Evolutionary conservation across 371 early-diverging fungal species (phyloP).

Genomic region (Choanephora cucurbitarum): DNA sequence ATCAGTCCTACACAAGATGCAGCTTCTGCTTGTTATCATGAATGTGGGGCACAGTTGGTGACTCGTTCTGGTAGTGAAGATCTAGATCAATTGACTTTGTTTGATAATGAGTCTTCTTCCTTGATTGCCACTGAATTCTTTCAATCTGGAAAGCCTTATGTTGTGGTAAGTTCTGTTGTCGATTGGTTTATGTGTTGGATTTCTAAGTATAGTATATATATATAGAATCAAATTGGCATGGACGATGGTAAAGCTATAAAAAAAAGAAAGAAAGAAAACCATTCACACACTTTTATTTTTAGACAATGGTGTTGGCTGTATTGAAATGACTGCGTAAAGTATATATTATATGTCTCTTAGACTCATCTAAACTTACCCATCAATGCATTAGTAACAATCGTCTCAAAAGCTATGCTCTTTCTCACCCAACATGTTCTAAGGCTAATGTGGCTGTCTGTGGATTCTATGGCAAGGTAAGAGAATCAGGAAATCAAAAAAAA

Average conservation of each 20-base stretch:
- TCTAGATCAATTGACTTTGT: slow-evolving; percentile 16
- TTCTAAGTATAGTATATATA: not conserved
- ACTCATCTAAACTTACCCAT: no score
- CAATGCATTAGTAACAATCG: no score
- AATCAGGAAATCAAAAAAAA: no score
- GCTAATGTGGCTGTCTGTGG: slow-evolving; percentile 25
- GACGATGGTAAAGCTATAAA: slow-evolving; percentile 15
- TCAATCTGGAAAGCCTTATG: slow-evolving; percentile 14
- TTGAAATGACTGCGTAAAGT: slow-evolving; percentile 18
- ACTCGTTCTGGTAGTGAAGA: slow-evolving; percentile 21
- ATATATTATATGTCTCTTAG: not conserved
- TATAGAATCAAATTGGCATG: slow-evolving; percentile 29
- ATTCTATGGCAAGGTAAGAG: slow-evolving; percentile 24
- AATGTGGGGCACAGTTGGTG: slow-evolving; percentile 24
- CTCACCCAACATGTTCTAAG: slow-evolving; percentile 14
- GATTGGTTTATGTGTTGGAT: not conserved
- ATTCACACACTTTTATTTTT: not conserved
- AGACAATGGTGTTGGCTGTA: slow-evolving; percentile 29
- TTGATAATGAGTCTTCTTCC: slow-evolving; percentile 14
- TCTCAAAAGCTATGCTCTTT: slow-evolving; percentile 12
- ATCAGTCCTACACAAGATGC: slow-evolving; percentile 5
- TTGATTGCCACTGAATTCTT: slow-evolving; percentile 15
- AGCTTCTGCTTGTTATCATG: slow-evolving; percentile 26
- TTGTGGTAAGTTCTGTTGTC: slow-evolving; percentile 24
- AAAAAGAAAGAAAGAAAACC: not conserved